These are phyloP conservation scores for Saccharomycopsis sp. DNA, from an alignment of 805 yeast species.

Conservation along the genomic window DNA sequence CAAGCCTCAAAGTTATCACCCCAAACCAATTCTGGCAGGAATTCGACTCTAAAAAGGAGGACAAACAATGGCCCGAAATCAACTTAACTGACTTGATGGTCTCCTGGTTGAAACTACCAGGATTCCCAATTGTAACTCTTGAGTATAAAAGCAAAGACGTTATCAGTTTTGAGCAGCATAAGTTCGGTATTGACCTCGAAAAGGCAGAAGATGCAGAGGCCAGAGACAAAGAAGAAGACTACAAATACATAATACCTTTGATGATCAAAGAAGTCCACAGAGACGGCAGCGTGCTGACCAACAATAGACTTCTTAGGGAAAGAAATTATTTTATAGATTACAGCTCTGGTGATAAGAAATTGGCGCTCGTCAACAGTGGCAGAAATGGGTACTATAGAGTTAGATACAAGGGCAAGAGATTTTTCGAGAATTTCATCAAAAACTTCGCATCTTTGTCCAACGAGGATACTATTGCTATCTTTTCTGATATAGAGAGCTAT, in stretches of 20 bases:
- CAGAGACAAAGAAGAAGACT: conserved; percentile 39
- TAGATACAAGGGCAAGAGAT: conserved; percentile 33
- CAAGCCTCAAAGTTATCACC: conserved; percentile 36
- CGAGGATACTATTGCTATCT: conserved; percentile 27
- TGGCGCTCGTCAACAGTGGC: conserved; percentile 34
- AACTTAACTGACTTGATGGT: conserved; percentile 47
- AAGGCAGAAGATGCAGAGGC: conserved; percentile 20
- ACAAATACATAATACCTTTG: conserved; percentile 59
- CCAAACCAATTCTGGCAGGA: conserved; percentile 49
- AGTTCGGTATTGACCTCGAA: conserved; percentile 23
- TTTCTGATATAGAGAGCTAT: conserved; percentile 30
- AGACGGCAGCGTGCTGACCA: conserved; percentile 1
- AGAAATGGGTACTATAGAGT: conserved; percentile 43
- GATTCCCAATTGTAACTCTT: conserved; percentile 48
- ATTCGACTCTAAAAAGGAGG: conserved; percentile 26
- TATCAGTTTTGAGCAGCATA: conserved; percentile 35
- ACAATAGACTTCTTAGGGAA: background rate
- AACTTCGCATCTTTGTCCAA: conserved; percentile 24
- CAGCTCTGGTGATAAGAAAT: conserved; percentile 7
- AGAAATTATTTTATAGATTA: background rate
- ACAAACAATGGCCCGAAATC: conserved; percentile 22
- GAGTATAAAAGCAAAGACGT: conserved; percentile 25
- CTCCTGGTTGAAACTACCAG: conserved; percentile 56
- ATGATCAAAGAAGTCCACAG: background rate
- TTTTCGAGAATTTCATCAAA: conserved; percentile 26